Base-by-base conservation (phyloP, 495 filamentous ascomycete species). In the Aspergillus hancockii region DNA sequence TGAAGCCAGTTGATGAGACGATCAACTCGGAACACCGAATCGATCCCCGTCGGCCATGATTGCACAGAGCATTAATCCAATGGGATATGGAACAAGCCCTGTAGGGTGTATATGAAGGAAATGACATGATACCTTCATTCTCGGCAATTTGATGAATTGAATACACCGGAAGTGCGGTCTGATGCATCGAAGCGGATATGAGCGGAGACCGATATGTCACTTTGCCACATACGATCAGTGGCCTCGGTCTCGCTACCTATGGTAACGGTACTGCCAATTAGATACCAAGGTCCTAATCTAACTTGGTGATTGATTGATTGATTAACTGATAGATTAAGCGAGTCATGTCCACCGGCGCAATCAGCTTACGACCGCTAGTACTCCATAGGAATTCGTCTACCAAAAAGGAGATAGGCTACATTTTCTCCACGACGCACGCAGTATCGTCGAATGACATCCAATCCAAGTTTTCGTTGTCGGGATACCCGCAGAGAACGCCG, bases 41-140 rank as follows among this genome's bases (percentile, higher is more conserved):
- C 54, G 54, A 47, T 55, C 54, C 12, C 54, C 54, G 41, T 30
- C 54, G 54, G 54, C 7, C 10, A 45, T 19, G 36, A 32, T 38
- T 45, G 19, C 18, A 12, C 19, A 47, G 43, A 14, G 19, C 19
- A 23, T 47, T 21, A 19, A 47, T 23, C 16, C 10, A 47, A 22
- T 8, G 8, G 19, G 18, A 3, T 4, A 23, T n/a, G 16, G 21
- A 43, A 47, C 43, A 23, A 23, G 43, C 43, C 43, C 41, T 45
- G 41, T 45, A 47, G 43, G 41, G 43, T 18, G 1, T 22, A 47
- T 23, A 3, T 8, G 16, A 18, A 4, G 22, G 18, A 8, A 23
- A 1, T 23, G 43, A 10, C 4, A n/a, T 16, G n/a, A 47, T 47
- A 23, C 43, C 2, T 47, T 23, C 43, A 47, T 7, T 47, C 7